phyloP scores from a whole-genome alignment of 345 rosid species.

The Erucastrum elatum region DNA sequence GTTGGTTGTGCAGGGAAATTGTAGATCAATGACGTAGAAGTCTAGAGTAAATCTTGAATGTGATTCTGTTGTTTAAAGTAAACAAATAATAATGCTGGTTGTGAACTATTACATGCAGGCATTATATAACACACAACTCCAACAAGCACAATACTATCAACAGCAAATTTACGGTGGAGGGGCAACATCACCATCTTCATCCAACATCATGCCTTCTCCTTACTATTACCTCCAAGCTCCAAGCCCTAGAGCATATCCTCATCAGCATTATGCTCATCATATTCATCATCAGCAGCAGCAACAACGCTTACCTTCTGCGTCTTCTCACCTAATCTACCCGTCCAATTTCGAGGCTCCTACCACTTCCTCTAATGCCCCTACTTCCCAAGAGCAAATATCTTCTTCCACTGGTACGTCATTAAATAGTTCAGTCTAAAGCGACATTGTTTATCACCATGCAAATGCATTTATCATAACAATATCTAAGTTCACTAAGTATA shows the following conservation, averaged over 20 bases:
- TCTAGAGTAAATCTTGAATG: background rate
- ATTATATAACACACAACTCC: constrained; percentile 63
- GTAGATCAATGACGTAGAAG: background rate
- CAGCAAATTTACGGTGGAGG: constrained; percentile 62
- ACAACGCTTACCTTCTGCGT: constrained; percentile 33
- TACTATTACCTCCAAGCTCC: constrained; percentile 39
- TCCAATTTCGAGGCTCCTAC: constrained; percentile 26
- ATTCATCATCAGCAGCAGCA: constrained; percentile 26
- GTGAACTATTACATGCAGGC: constrained; percentile 46
- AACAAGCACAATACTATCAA: constrained; percentile 66
- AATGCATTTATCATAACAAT: constrained; percentile 10
- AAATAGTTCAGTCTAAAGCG: background rate
- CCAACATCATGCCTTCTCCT: constrained; percentile 43
- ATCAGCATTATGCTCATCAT: constrained; percentile 23
- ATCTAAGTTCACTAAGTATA: constrained; percentile 5
- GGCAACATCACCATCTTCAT: constrained; percentile 39
- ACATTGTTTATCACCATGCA: constrained; percentile 16
- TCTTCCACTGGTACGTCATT: constrained; percentile 33
- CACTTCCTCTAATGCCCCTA: constrained; percentile 20
- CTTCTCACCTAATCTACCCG: constrained; percentile 36
- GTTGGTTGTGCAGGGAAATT: background rate
- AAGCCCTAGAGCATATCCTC: constrained; percentile 37
- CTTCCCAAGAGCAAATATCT: constrained; percentile 30
- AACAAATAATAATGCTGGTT: background rate
- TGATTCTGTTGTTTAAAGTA: background rate